A percentile compares a stretch with the other conserved stretches of the same genome.
Evolutionary conservation across 768 basidiomycete species (phyloP).

Genomic region (Polyporus arcularius): DNA sequence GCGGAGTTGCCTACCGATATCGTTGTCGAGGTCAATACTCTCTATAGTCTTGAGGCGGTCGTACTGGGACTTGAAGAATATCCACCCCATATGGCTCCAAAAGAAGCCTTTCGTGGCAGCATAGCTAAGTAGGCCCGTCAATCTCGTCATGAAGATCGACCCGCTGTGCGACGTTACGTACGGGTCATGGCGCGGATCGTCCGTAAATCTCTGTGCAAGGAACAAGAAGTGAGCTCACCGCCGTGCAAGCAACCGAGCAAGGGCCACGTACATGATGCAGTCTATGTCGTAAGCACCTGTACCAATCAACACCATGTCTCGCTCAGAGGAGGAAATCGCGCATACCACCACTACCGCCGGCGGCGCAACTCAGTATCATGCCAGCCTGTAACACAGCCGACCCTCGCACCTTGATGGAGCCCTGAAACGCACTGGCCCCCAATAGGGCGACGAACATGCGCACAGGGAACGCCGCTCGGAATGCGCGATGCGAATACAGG

Average conservation of each 20-base stretch:
- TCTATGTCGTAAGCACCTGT: conserved; percentile 70
- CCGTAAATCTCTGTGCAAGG: conserved; percentile 59
- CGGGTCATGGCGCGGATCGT: conserved; percentile 70
- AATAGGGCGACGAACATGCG: conserved; percentile 61
- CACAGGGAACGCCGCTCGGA: conserved; percentile 56
- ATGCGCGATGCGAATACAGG: conserved; percentile 75
- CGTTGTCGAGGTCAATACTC: conserved; percentile 63
- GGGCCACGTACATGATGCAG: conserved; percentile 63
- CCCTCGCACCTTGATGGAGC: conserved; percentile 65
- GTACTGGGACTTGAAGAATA: conserved; percentile 76
- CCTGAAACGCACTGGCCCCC: conserved; percentile 77
- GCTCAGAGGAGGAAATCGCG: neutral
- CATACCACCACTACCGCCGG: conserved; percentile 51
- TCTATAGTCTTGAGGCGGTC: conserved; percentile 63
- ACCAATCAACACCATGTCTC: neutral
- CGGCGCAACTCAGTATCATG: neutral
- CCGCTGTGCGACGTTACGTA: conserved; percentile 31
- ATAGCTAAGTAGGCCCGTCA: conserved; percentile 45
- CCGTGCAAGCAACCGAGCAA: neutral
- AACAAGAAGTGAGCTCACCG: neutral
- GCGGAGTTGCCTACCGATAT: conserved; percentile 52
- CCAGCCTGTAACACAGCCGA: neutral
- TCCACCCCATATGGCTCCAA: conserved; percentile 86
- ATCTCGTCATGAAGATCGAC: neutral
- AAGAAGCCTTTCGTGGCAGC: conserved; percentile 72